Evolutionary conservation across 345 rosid genomes (phyloP), one percentile per base, ranked within the genome.

Genomic region (Populus ilicifolia): DNA sequence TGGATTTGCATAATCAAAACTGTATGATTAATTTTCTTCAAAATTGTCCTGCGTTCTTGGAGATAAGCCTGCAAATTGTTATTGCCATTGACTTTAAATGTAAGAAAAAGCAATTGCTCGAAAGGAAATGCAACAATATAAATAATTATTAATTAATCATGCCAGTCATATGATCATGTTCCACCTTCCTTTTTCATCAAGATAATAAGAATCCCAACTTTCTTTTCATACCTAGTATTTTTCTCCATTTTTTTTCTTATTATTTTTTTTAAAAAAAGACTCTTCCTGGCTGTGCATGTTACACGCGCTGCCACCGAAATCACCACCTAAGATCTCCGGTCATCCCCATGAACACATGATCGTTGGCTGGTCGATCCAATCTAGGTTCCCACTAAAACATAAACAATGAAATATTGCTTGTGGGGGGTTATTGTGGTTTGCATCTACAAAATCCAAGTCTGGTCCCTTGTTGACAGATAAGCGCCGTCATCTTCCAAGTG

Each of bases 391-490:
- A 50, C 0, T 4, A 48, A 48, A 2, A 14, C 52, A 16, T 48
- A 16, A 48, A 50, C 56, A 17, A 17, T 50, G 56, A 50, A 50
- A 17, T 50, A 2, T 14, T 48, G 52, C 52, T 48, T 48, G 52
- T 46, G 52, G 5, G 10, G 10, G 52, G 14, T 14, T 18, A 46
- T 46, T 14, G 18, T 48, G 52, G 52, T 30, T 36, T 72, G 18
- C 16, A 9, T n/a, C 21, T 25, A 8, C 12, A 27, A 71, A 10
- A 71, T 71, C 8, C 56, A 17, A 20, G 61, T 25, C 67, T 61
- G 35, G 52, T 20, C 14, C 65, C 33, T 29, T 16, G 11, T 39
- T 33, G 81, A 67, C 85, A 79, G 76, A 43, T 78, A 75, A 69
- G 77, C 75, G 46, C 44, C 35, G 35, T 7, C 66, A 6, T 25